Evolutionary conservation across 441 rosid genomes (phyloP), one percentile per base, ranked within the genome.

Genomic region (Jatropha podagrica): DNA sequence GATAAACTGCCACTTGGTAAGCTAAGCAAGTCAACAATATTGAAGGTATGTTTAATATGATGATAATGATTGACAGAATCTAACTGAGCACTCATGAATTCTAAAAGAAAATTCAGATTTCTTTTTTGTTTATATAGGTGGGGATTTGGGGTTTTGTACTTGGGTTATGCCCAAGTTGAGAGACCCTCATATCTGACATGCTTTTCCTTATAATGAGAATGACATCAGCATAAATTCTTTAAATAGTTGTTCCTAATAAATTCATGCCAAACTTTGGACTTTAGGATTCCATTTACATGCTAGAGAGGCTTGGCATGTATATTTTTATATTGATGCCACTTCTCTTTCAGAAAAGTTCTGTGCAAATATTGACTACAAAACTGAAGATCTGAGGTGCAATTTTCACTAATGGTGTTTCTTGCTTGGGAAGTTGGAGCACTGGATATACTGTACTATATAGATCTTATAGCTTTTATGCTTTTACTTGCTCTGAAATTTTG

Each of bases 1-100:
- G 88, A 91, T 75, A 95, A 91, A 85, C 80, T 95, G 86, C 98
- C 98, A 40, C 98, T 95, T 55, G 98, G 98, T 40, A 95, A 90
- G 85, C 87, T 95, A 76, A 95, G 98, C 90, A 91, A 85, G 88
- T 78, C 92, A 69, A 92, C 91, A 65, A 87, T 95, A 72, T 76
- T 82, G 77, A 95, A 88, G 97, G 97, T 89, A 60, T 48, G 52
- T 72, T 46, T 58, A 17, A 37, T 26, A 23, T 44, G 55, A 62
- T 63, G 64, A 17, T 40, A 7, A 26, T 2, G 46, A 27, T 38
- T 37, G 20, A 63, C 41, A 23, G 61, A 64, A 51, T 52, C 70
- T 66, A 65, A 52, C 41, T 40, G 52, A 41, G 4, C 51, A 42
- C 48, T 64, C 32, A 37, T 49, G 41, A 20, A 32, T 40, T 32